Base-by-base conservation (phyloP, 2,329 filamentous ascomycete genomes). In the Phyllosticta citrichinensis region DNA sequence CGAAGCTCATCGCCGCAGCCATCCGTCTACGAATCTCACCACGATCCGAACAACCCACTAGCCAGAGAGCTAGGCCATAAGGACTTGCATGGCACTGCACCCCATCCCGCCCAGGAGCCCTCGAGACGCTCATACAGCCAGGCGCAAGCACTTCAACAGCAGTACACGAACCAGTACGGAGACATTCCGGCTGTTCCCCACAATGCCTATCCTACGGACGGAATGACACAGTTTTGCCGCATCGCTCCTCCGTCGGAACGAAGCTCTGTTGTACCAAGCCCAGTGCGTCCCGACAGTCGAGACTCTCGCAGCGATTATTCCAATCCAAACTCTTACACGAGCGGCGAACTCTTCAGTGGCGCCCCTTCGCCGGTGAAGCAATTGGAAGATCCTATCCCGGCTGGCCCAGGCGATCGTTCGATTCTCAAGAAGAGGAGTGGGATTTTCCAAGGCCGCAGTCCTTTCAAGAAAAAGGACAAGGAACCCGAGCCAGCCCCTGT, bases 221-320 rank as follows among this genome's bases (percentile, higher is more conserved):
- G 92, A 4, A 97, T 97, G 91, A 97, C 93, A 0, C 96, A 97
- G 84, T 87, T 97, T 64, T 97, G 93, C 74, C 86, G 91, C 63
- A 86, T 89, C 50, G 88, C 86, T 3, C 83, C 87, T 50, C 81
- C 81, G 56, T 87, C 85, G n/a, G 85, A 87, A 75, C 83, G 76
- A 74, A 91, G 81, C 74, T 87, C 87, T 5, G 40, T 57, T 25
- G 81, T 82, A 22, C 85, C 82, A 53, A 87, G 84, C 64, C 83
- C 86, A 24, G 85, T 83, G 56, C 83, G 91, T 54, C 90, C 91
- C 55, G 87, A 87, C 14, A 96, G 91, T 72, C 85, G 89, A 65
- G 92, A 96, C 69, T 94, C 90, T 56, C 87, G 89, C 66, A 97
- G 93, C 74, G 93, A 97, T 65, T 89, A 90, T 71, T 96, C 91